phyloP scores from a whole-genome alignment of 768 basidiomycete species.

The Suillus bovinus region DNA sequence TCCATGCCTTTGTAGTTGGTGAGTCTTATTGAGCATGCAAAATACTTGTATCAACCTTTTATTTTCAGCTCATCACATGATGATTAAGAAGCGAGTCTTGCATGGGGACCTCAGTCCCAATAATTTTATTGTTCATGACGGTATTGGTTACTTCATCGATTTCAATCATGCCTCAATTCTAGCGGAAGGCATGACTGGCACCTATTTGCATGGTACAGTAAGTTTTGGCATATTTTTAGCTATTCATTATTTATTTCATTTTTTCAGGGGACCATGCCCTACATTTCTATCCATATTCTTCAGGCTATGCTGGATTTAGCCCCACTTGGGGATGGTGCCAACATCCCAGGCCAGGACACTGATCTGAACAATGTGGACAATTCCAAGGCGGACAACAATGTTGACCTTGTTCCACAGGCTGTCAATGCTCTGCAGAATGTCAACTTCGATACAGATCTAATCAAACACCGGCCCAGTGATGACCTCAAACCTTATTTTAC shows the following conservation, averaged over 20 bases:
- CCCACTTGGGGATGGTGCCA: neutral
- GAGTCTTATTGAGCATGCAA: neutral
- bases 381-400: neutral
- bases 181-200: neutral
- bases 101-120: neutral
- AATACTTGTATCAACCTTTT: neutral
- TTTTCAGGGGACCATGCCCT: constrained; percentile 10
- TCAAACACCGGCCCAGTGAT: neutral
- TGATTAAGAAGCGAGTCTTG: neutral
- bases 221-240: constrained; percentile 3
- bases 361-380: no score
- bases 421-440: neutral
- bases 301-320: neutral
- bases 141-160: neutral
- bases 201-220: neutral
- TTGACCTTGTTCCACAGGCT: neutral
- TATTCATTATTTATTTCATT: constrained; percentile 4
- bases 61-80: neutral
- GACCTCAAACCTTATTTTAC: neutral
- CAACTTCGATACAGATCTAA: neutral
- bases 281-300: constrained; percentile 1
- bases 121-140: neutral
- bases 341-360: neutral
- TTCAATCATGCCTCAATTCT: neutral
- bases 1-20: neutral